A percentile compares a stretch with the other conserved stretches of the same genome.
Evolutionary conservation across 305 asterid species (phyloP).

Genomic region (Rubia peregrina): DNA sequence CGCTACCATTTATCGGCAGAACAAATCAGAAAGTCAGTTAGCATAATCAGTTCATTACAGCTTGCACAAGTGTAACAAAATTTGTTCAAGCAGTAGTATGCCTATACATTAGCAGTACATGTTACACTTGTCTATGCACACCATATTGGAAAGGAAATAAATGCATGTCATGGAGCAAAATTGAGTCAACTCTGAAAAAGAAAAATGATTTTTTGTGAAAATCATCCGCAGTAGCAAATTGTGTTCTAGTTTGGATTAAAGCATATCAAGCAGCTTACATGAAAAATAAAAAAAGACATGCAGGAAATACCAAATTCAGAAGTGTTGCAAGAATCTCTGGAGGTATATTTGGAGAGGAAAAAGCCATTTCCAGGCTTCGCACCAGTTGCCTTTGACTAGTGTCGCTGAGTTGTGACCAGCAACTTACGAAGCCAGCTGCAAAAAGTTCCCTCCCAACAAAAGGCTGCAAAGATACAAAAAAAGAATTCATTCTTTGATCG

Average conservation of each 20-base stretch:
- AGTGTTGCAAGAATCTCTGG: constrained; percentile 98
- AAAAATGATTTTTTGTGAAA: no score
- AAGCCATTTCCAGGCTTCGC: constrained; percentile 95
- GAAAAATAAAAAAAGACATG: background rate
- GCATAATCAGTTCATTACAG: background rate
- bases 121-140: background rate
- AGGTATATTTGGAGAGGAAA: constrained; percentile 96
- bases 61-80: background rate
- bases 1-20: background rate
- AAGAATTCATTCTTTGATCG: constrained; percentile 10
- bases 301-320: constrained; percentile 72
- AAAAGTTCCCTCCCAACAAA: constrained; percentile 96
- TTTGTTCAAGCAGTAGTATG: background rate
- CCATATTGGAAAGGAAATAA: background rate
- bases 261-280: background rate
- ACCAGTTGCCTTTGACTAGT: constrained; percentile 76
- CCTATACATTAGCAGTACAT: background rate
- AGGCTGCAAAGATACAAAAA: constrained; percentile 58
- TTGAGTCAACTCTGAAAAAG: background rate
- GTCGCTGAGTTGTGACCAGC: constrained; percentile 94
- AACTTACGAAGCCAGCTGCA: constrained; percentile 99
- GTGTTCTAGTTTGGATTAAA: background rate
- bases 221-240: background rate
- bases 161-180: background rate
- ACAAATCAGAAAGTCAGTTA: background rate